Percentiles rank a stretch among this genome's conserved stretches.
Conservation (phyloP, 2,329 filamentous ascomycete genomes). For the Calonectria ilicicola region DNA sequence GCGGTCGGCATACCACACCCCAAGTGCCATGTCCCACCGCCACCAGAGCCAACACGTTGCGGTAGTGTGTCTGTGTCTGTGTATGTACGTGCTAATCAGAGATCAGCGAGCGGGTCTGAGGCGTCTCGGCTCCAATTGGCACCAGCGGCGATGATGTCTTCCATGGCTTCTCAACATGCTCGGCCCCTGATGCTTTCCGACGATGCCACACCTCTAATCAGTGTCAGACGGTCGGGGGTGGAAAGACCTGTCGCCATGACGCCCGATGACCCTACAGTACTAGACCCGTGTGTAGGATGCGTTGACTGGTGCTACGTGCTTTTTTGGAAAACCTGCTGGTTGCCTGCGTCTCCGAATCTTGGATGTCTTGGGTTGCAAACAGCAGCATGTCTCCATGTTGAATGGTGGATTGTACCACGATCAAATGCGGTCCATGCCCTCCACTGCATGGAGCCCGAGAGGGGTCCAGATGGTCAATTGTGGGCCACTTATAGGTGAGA, state of each 20-base stretch:
- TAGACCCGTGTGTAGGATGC: background rate
- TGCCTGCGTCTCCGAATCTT: background rate
- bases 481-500: background rate
- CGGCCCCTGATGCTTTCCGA: constrained; percentile 6
- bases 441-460: constrained; percentile 25
- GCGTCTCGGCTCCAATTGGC: constrained; percentile 5
- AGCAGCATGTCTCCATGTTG: constrained; percentile 15
- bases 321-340: background rate
- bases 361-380: constrained; percentile 5
- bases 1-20: constrained; percentile 7
- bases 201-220: constrained; percentile 7
- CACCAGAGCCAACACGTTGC: constrained; percentile 9
- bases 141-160: constrained; percentile 2
- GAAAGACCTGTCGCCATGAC: constrained; percentile 1
- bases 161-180: background rate
- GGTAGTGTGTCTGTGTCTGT: constrained; percentile 5
- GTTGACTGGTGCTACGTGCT: background rate
- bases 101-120: constrained; percentile 12
- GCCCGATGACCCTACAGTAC: background rate
- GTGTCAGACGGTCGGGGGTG: constrained; percentile 1
- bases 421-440: constrained; percentile 18
- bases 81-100: constrained; percentile 8
- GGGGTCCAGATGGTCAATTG: constrained; percentile 25
- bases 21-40: constrained; percentile 5
- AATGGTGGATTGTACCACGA: constrained; percentile 3